These are phyloP conservation scores for Quercus bicolor DNA, from an alignment of 306 rosid species.

Conservation along the genomic window DNA sequence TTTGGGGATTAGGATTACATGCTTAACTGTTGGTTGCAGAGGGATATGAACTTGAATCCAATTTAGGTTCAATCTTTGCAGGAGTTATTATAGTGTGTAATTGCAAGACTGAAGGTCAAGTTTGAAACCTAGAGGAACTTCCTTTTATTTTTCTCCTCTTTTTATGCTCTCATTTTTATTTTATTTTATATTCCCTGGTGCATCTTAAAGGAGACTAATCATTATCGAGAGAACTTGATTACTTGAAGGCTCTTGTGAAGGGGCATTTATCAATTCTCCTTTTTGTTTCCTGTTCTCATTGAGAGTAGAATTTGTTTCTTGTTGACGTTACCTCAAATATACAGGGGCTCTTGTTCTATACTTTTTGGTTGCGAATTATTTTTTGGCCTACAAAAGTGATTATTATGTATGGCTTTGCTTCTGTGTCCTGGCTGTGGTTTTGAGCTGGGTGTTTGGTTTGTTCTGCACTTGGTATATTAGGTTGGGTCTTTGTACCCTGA, in stretches of 20 bases:
- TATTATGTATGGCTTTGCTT: too few species aligned
- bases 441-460: too few species aligned
- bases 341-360: conserved; percentile 3
- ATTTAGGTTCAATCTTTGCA: background rate
- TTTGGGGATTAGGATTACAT: background rate
- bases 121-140: background rate
- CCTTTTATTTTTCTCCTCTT: background rate
- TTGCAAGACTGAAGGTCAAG: background rate
- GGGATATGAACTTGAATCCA: background rate
- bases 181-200: background rate
- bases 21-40: background rate
- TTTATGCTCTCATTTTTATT: background rate
- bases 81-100: background rate
- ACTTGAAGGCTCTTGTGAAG: background rate
- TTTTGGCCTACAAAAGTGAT: conserved; percentile 2
- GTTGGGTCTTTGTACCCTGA: too few species aligned
- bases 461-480: too few species aligned
- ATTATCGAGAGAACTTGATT: conserved; percentile 1
- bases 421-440: too few species aligned
- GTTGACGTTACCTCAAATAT: background rate
- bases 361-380: conserved; percentile 7
- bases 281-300: background rate
- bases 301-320: background rate
- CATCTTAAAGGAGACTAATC: background rate
- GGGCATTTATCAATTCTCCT: conserved; percentile 1